These are phyloP conservation scores for Beauveria rudraprayagi DNA, from an alignment of 2,329 filamentous ascomycete genomes.

Conservation along the genomic window DNA sequence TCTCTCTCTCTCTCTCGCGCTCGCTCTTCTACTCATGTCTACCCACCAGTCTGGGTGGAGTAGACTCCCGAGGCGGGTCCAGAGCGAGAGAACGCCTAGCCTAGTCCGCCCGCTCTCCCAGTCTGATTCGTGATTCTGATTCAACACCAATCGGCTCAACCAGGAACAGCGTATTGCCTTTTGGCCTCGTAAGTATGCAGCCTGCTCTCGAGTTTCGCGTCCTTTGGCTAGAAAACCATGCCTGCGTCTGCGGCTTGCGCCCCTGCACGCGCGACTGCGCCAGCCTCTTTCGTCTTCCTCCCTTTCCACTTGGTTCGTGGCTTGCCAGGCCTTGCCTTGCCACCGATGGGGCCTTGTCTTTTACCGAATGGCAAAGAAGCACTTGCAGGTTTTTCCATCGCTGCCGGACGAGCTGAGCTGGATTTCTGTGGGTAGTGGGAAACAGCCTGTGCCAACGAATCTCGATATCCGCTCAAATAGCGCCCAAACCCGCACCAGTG, in stretches of 20 bases:
- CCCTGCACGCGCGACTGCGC: neutral
- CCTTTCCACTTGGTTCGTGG: neutral
- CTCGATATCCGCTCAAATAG: constrained; percentile 1
- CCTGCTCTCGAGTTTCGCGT: too few relatives aligned
- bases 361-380: neutral
- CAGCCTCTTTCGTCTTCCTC: neutral
- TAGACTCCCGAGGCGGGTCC: neutral
- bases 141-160: neutral
- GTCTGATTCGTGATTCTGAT: neutral
- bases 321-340: neutral
- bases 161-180: neutral
- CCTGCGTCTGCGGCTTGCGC: neutral
- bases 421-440: neutral
- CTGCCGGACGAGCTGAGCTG: neutral
- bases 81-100: neutral
- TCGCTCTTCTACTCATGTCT: neutral
- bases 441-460: neutral
- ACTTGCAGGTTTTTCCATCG: neutral
- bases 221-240: neutral
- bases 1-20: neutral
- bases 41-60: neutral
- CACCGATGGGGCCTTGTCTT: neutral
- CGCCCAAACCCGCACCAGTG: neutral
- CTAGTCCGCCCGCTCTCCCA: neutral
- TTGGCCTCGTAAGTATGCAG: too few relatives aligned